phyloP scores from a whole-genome alignment of 495 filamentous ascomycete genomes.

The Halenospora varia region DNA sequence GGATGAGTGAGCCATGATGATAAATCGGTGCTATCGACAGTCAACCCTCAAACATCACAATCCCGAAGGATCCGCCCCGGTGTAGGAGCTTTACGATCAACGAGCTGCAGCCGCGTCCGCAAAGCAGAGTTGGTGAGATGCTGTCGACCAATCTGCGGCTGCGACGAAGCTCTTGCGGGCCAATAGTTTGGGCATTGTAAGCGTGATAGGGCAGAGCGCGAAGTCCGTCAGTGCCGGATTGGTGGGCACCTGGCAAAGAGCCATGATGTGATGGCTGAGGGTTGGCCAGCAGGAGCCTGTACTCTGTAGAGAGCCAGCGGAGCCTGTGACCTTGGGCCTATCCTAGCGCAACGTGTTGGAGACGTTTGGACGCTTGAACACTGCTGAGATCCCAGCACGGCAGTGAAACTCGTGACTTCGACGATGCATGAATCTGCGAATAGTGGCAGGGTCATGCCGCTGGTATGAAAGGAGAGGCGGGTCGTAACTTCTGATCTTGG shows the following conservation, averaged over 20 bases:
- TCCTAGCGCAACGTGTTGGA: no score
- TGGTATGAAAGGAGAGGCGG: no score
- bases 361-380: no score
- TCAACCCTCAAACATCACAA: background rate
- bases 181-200: background rate
- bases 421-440: no score
- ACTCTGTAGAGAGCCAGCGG: no score
- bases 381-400: no score
- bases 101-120: background rate
- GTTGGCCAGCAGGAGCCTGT: no score
- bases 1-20: background rate
- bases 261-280: background rate
- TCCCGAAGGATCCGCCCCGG: background rate
- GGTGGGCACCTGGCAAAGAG: background rate
- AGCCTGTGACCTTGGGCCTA: no score
- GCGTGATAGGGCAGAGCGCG: background rate
- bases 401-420: no score
- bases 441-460: no score
- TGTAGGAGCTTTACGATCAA: background rate
- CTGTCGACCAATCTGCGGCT: background rate
- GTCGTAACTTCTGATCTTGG: no score
- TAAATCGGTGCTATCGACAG: background rate
- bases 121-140: background rate
- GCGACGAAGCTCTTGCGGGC: background rate
- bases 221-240: background rate